A percentile compares a stretch with the other conserved stretches of the same genome.
Evolutionary conservation across 2,329 filamentous ascomycete species (phyloP).

Genomic region (Sclerotiophoma versabilis): DNA sequence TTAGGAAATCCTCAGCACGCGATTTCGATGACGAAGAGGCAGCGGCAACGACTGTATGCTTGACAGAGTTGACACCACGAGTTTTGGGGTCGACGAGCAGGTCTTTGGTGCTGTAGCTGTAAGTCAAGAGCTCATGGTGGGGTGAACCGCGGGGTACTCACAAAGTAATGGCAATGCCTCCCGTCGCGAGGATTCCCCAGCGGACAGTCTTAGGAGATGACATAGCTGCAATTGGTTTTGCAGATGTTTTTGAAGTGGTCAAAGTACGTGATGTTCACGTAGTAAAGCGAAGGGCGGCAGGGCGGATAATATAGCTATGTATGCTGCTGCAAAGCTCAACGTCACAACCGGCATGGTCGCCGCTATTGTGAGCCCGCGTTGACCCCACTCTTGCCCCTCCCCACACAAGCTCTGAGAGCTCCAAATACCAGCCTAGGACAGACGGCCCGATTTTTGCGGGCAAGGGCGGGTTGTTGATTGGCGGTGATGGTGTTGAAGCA

Average conservation of each 20-base stretch:
- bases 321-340: constrained; percentile 8
- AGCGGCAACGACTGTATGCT: constrained; percentile 79
- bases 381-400: constrained; percentile 20
- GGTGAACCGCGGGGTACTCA: constrained; percentile 33
- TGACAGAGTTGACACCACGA: constrained; percentile 74
- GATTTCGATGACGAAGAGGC: constrained; percentile 77
- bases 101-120: constrained; percentile 65
- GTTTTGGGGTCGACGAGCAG: constrained; percentile 75
- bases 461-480: constrained; percentile 1
- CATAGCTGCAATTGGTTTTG: constrained; percentile 27
- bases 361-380: constrained; percentile 5
- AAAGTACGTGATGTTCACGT: not conserved
- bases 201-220: constrained; percentile 48
- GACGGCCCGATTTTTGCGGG: constrained; percentile 2
- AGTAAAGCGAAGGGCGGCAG: not conserved
- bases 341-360: constrained; percentile 12
- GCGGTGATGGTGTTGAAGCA: not conserved
- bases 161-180: constrained; percentile 57
- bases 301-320: constrained; percentile 16
- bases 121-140: constrained; percentile 15
- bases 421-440: not conserved
- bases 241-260: not conserved
- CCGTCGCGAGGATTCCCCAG: constrained; percentile 59
- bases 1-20: constrained; percentile 75
- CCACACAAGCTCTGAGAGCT: not conserved